Evolutionary conservation across 208 protist genomes (phyloP).

Genomic region (Hexamita inflata): DNA sequence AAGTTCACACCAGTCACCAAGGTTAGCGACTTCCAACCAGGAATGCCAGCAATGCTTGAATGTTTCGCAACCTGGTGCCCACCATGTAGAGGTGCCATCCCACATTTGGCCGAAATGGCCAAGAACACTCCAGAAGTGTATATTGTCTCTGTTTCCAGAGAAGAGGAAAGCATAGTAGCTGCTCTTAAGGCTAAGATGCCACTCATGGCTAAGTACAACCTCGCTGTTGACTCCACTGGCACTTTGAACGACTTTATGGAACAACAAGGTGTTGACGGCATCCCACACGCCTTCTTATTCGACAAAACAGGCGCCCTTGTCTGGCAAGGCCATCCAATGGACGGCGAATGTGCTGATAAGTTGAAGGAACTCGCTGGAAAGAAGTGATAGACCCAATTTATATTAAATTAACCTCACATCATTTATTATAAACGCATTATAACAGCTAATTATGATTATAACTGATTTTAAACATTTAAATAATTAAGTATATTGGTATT

Average conservation of each 20-base stretch:
- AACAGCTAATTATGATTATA: too few species aligned
- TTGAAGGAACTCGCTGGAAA: neutral
- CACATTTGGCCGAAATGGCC: constrained; percentile 11
- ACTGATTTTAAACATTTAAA: too few species aligned
- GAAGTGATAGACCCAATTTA: too few species aligned
- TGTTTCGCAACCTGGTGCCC: constrained; percentile 26
- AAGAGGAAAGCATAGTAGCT: constrained; percentile 1
- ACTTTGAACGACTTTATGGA: neutral
- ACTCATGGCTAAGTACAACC: constrained; percentile 17
- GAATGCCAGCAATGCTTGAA: constrained; percentile 16
- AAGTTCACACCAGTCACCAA: too few species aligned
- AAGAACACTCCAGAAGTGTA: constrained; percentile 12
- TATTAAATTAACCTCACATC: too few species aligned
- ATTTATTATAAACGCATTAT: too few species aligned
- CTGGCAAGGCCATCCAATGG: neutral
- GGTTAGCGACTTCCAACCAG: neutral
- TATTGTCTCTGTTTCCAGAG: neutral
- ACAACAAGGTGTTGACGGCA: neutral
- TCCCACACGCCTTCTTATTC: constrained; percentile 16
- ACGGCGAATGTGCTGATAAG: neutral
- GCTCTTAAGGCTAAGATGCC: neutral
- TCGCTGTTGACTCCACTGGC: constrained; percentile 6
- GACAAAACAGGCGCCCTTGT: constrained; percentile 3
- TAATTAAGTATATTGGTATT: too few species aligned
- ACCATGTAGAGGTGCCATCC: constrained; percentile 5